Percentiles rank a stretch among this genome's conserved stretches.
Evolutionary conservation across 441 rosid species (phyloP).

Genomic region (Euphorbia celastroides): DNA sequence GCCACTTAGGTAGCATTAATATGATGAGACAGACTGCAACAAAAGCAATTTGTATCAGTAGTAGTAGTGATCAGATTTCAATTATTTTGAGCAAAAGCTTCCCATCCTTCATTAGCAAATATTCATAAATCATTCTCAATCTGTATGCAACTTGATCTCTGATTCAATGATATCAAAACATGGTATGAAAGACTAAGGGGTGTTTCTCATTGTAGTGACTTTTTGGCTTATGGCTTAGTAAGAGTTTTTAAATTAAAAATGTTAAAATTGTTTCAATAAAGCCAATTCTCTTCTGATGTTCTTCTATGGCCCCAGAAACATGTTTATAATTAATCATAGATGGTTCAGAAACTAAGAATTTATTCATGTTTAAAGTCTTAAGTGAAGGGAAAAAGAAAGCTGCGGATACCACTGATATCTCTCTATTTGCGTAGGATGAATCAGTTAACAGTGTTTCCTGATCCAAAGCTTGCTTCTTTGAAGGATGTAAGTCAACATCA

Average conservation of each 20-base stretch:
- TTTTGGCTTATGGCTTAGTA: too few species aligned
- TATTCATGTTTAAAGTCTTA: conserved; percentile 6
- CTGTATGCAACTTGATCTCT: background rate
- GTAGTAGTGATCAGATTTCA: background rate
- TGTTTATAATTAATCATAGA: background rate
- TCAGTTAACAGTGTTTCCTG: conserved; percentile 39
- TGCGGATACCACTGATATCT: conserved; percentile 60
- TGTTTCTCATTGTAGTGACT: too few species aligned
- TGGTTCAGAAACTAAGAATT: background rate
- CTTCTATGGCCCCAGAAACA: background rate
- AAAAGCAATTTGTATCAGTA: background rate
- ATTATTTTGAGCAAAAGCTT: background rate
- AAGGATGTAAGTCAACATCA: conserved; percentile 48
- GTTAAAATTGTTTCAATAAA: too few species aligned
- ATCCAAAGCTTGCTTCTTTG: conserved; percentile 75
- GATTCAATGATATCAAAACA: too few species aligned
- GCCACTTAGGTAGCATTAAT: background rate
- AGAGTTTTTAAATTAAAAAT: too few species aligned
- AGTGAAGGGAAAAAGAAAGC: conserved; percentile 15
- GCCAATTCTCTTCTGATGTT: too few species aligned
- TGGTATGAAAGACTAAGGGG: too few species aligned
- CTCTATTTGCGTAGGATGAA: conserved; percentile 26
- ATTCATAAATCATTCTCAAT: too few species aligned
- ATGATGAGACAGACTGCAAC: background rate
- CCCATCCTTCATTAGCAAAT: conserved; percentile 4